Base-by-base conservation (phyloP, 2,329 filamentous ascomycete genomes). In the Apiospora sp. region DNA sequence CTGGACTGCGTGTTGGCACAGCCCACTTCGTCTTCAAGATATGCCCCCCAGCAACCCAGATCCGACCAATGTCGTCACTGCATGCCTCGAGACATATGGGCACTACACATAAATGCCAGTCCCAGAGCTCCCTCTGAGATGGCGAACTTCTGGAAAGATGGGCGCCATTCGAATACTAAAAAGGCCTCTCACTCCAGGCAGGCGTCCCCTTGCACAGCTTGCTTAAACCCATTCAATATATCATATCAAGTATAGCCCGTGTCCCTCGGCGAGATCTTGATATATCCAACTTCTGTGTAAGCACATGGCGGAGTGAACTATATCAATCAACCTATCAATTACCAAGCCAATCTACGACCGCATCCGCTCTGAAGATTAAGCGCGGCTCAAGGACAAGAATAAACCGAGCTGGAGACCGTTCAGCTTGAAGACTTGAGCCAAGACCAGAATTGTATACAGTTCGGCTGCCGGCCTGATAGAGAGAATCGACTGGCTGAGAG, bases 401-500 rank as follows among this genome's bases (percentile, higher is more conserved):
- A 41, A 64, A 41, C 10, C 30, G 34, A n/a, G 34, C 58, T 64
- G 58, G 58, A 7, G 12, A 30, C 43, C 54, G 5, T 61, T 61
- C 54, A 19, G 54, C 54, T 19, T 61, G 30, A 37, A 61, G 16
- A 37, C 8, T 16, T 61, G 67, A 34, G 41, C 67, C 44, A 48
- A 68, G 51, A 37, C 30, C 70, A 49, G 5, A 64, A 44, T 46
- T 24, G n/a, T 58, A 51, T 43, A 24, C 51, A 4, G 67, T 7
- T 69, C 58, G 69, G 69, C 72, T 46, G 64, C 16, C 27, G 58
- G 72, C 68, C n/a, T 51, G 73, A 73, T 72, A 75, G 73, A 72
- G 73, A 24, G 75, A 72, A 78, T 77, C 73, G 74, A 80, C 76
- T 81, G 79, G 79, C 74, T 73, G 69, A 73, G 72, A 74, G 71